Conservation (phyloP, 306 rosid species). For the Malus domestica region DNA sequence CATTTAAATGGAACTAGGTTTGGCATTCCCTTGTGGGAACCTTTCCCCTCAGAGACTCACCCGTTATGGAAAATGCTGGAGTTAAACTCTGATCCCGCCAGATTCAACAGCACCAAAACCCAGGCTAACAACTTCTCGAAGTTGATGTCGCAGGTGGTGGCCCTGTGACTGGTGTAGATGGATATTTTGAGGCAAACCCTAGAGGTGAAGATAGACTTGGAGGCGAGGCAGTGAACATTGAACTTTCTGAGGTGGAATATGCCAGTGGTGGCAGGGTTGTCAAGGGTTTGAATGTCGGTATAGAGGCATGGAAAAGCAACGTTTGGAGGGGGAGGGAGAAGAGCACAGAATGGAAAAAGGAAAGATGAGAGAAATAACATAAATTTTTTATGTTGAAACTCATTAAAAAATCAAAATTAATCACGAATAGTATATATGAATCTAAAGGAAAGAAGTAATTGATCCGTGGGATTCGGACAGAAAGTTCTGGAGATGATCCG, state of each 20-base stretch:
- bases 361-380: too few relatives aligned
- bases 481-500: too few relatives aligned
- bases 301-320: slow-evolving; percentile 50
- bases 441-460: too few relatives aligned
- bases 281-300: slow-evolving; percentile 29
- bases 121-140: slow-evolving; percentile 39
- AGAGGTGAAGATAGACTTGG: slow-evolving; percentile 21
- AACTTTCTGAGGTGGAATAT: slow-evolving; percentile 51
- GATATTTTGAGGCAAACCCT: too few relatives aligned
- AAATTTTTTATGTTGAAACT: too few relatives aligned
- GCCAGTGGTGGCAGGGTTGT: slow-evolving; percentile 30
- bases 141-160: slow-evolving; percentile 26
- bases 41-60: slow-evolving; percentile 37
- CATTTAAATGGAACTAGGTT: slow-evolving; percentile 40
- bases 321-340: slow-evolving; percentile 38
- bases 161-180: slow-evolving; percentile 31
- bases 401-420: too few relatives aligned
- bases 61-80: slow-evolving; percentile 50
- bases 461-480: too few relatives aligned
- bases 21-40: slow-evolving; percentile 12
- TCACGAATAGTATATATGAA: too few relatives aligned
- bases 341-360: too few relatives aligned
- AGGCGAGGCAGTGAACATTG: slow-evolving; percentile 37
- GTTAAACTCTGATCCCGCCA: slow-evolving; percentile 21
- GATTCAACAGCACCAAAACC: slow-evolving; percentile 42